Evolutionary conservation across 1,284 basidiomycete species (phyloP), one percentile per base, ranked within the genome.

Genomic region (Leucocoprinus gongylophorus): DNA sequence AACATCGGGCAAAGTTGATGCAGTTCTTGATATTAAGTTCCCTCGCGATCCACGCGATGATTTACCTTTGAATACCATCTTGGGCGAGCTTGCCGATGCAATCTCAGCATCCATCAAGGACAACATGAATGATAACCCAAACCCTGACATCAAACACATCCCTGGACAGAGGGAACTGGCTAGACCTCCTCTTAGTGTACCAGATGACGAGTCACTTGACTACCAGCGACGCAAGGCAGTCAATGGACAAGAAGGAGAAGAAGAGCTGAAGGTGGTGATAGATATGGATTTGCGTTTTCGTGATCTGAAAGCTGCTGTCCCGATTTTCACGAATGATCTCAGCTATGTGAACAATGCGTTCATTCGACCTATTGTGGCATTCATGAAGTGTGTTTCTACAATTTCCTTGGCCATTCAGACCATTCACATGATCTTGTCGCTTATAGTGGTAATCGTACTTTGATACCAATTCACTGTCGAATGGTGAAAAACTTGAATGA

Each of bases 21-120:
- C 94, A 2, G 97, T 99, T 2, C 80, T 98, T 17, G 95, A 99
- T 69, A 94, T 99, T 70, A 94, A 95, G 64, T 97, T 99, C 69
- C 95, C 97, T 12, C 82, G 83, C 20, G 85, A 93, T 60, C 80
- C 83, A 8, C 75, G 82, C 49, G 83, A 86, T 47, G 85, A 87
- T 57, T 77, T 83, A 23, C 80, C 83, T n/a, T 76, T 98, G 57
- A 88, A 95, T 61, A 86, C 80, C n/a, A 80, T 99, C 59, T 80
- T 99, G 12, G 88, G 80, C 39, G 92, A 97, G 67, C 88, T 98
- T 54, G 87, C 92, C 1, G 89, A 94, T 59, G 92, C 91, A 47
- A 85, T 98, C 23, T 75, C 83, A 9, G 80, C 79, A 29, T 80
- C 79, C 40, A 60, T 75, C 57, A 53, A 48, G 56, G 50, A 35